Base-by-base conservation (phyloP, 495 filamentous ascomycete species). In the Aspergillus ostianus region DNA sequence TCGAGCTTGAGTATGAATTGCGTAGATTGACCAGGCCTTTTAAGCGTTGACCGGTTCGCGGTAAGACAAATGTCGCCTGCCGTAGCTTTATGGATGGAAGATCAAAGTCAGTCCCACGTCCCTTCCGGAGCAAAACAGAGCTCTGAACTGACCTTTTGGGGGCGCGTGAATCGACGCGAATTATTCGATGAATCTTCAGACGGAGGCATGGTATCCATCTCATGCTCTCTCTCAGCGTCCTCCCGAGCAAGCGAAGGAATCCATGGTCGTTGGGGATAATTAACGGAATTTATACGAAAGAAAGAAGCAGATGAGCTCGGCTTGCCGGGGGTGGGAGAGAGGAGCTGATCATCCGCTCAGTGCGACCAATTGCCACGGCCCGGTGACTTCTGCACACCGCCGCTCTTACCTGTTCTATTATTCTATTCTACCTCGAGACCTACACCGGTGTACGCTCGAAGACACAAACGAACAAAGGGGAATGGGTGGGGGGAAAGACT, bases 41-140 rank as follows among this genome's bases (percentile, higher is more conserved):
- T 23, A 84, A 61, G 36, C 82, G 80, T 64, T 83, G 77, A 13
- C 82, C 82, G 27, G 81, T 83, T 62, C 53, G 73, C 23, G 59
- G 82, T 27, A 85, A 71, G 55, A 85, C 77, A 51, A 84, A 77
- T 18, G 81, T 82, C 32, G 81, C 81, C 55, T 84, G 73, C 47
- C 81, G 81, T 27, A 82, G 71, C 81, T 84, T 27, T 47, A 26
- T 44, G 41, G 15, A 23, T 10, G 4, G 6, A 41, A 15, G 13
- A 1, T 10, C 36, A 0, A 41, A 4, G 36, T 41, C 36, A 41
- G 36, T 41, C 12, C 15, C 36, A 32, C 30, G 10, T 32, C 8
- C 12, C 13, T 15, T 41, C 23, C 23, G 23, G 29, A 49, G n/a
- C 54, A 29, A 47, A 48, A 47, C n/a, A 49, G 27, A 56, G 18